These are phyloP conservation scores for Copromyces sp. DNA, from an alignment of 495 filamentous ascomycete genomes.

Conservation along the genomic window DNA sequence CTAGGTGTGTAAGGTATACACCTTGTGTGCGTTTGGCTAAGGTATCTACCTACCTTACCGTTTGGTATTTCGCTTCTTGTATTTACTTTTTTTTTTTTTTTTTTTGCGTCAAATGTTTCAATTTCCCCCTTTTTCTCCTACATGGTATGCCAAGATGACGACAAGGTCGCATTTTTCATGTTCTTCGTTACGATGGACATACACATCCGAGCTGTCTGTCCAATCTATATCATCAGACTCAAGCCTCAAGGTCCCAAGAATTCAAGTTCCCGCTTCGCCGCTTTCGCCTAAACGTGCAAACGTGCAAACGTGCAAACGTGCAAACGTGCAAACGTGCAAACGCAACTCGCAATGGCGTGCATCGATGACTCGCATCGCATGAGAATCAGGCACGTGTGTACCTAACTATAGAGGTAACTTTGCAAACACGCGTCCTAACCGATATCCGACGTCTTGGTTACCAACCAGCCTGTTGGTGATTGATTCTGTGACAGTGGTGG, in stretches of 20 bases:
- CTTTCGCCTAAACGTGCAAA: not conserved
- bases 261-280: not conserved
- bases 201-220: not conserved
- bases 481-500: not conserved
- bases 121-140: not conserved
- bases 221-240: not conserved
- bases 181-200: not conserved
- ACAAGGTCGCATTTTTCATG: not conserved
- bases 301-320: not conserved
- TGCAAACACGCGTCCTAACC: not conserved
- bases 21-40: not conserved
- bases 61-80: not conserved
- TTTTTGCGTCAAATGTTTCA: no score
- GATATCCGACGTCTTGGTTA: not conserved
- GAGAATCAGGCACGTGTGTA: not conserved
- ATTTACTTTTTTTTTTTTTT: not conserved
- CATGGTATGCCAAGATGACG: not conserved
- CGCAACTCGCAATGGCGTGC: not conserved
- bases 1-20: not conserved
- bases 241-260: no score
- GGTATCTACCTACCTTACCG: not conserved
- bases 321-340: not conserved
- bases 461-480: not conserved
- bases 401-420: not conserved
- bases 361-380: not conserved